These are phyloP conservation scores for Cyberlindnera subsufficiens DNA, from an alignment of 805 yeast genomes.

Conservation along the genomic window DNA sequence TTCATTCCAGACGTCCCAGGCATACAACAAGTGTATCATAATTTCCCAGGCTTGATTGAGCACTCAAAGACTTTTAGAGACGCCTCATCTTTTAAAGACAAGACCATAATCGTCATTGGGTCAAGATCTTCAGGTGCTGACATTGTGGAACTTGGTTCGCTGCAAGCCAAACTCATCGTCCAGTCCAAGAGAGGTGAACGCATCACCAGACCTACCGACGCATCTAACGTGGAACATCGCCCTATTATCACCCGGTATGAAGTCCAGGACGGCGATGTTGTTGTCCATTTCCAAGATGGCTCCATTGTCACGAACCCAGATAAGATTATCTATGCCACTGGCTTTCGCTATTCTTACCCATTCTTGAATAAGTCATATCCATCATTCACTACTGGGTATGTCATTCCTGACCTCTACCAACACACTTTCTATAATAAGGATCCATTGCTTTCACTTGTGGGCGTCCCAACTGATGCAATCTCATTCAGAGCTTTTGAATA, in stretches of 20 bases:
- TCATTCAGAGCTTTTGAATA: constrained; percentile 36
- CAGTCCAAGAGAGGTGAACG: constrained; percentile 36
- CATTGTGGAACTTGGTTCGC: constrained; percentile 24
- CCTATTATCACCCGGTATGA: constrained; percentile 32
- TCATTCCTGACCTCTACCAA: constrained; percentile 26
- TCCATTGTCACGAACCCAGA: constrained; percentile 39
- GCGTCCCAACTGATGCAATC: constrained; percentile 33
- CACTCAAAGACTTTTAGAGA: constrained; percentile 28
- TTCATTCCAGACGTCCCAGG: constrained; percentile 45
- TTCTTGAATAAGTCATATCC: constrained; percentile 31
- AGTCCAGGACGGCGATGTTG: constrained; percentile 19
- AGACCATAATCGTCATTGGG: constrained; percentile 52
- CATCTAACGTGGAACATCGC: constrained; percentile 29
- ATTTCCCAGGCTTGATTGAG: constrained; percentile 16
- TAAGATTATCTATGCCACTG: constrained; percentile 61
- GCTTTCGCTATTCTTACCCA: constrained; percentile 57
- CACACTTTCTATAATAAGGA: constrained; percentile 30
- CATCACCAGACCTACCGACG: constrained; percentile 22
- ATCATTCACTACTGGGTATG: constrained; percentile 23
- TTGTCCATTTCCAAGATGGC: constrained; percentile 41
- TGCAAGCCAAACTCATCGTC: constrained; percentile 8
- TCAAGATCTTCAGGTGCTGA: constrained; percentile 69
- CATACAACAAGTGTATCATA: constrained; percentile 25
- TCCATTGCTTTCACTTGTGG: constrained; percentile 30
- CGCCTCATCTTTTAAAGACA: constrained; percentile 15